Conservation (phyloP, 305 asterid genomes). For the Nicotiana rustica region DNA sequence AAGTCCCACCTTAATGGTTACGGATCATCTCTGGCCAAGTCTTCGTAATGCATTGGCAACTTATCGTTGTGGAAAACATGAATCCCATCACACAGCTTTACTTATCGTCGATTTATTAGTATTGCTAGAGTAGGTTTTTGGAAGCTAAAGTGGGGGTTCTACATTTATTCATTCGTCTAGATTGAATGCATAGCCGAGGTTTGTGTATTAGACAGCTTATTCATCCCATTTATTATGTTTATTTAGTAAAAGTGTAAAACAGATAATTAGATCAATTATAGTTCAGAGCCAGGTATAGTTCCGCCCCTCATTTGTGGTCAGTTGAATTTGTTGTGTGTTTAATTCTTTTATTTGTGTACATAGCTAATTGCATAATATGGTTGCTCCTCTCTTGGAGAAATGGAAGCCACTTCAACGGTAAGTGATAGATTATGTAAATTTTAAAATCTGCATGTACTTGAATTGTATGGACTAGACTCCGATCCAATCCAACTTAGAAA, state of each 20-base stretch:
- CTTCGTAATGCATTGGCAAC: constrained; percentile 44
- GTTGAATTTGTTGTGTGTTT: constrained; percentile 1
- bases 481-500: not conserved
- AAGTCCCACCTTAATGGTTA: constrained; percentile 79
- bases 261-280: constrained; percentile 47
- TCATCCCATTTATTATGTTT: constrained; percentile 18
- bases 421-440: not conserved
- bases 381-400: constrained; percentile 12
- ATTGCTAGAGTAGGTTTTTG: constrained; percentile 28
- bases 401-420: not conserved
- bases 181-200: constrained; percentile 43
- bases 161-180: constrained; percentile 36
- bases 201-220: constrained; percentile 36
- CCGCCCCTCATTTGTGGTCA: not conserved
- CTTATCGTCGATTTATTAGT: constrained; percentile 26
- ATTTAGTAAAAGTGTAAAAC: constrained; percentile 33
- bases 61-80: constrained; percentile 46
- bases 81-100: constrained; percentile 41
- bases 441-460: not conserved
- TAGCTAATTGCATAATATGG: not conserved
- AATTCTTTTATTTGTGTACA: not conserved
- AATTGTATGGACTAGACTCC: not conserved
- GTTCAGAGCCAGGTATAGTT: not conserved
- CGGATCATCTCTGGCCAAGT: constrained; percentile 50
- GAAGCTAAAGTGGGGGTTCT: constrained; percentile 40